These are phyloP conservation scores for Leptographium flavum DNA, from an alignment of 2,329 filamentous ascomycete species.

Conservation along the genomic window DNA sequence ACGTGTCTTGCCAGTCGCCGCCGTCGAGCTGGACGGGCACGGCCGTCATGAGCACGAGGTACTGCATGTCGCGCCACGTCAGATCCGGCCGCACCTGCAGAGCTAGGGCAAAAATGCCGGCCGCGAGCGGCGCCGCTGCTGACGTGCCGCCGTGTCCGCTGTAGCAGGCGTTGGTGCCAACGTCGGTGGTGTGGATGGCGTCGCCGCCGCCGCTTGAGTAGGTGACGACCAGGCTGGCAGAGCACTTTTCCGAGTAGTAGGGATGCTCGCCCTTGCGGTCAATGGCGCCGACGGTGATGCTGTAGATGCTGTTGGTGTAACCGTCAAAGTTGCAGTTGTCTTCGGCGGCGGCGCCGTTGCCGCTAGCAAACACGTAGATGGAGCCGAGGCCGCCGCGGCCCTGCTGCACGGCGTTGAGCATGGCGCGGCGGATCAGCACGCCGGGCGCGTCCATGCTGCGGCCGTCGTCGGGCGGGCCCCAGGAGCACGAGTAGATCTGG, in stretches of 20 bases:
- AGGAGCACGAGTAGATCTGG: slow-evolving; percentile 96
- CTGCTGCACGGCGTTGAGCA: slow-evolving; percentile 83
- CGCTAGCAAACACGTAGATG: slow-evolving; percentile 92
- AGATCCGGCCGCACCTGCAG: slow-evolving; percentile 75
- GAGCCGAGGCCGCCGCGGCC: slow-evolving; percentile 73
- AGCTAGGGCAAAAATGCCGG: slow-evolving; percentile 81
- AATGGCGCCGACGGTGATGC: slow-evolving; percentile 88
- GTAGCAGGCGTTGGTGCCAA: slow-evolving; percentile 70
- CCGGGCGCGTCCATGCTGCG: slow-evolving; percentile 87
- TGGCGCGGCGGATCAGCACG: slow-evolving; percentile 74
- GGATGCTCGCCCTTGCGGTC: slow-evolving; percentile 79
- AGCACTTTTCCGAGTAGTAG: slow-evolving; percentile 93
- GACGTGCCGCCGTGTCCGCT: slow-evolving; percentile 84
- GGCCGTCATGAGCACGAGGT: slow-evolving; percentile 73
- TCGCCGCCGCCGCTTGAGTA: slow-evolving; percentile 87
- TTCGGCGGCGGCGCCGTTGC: slow-evolving; percentile 73
- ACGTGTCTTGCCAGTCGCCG: slow-evolving; percentile 69
- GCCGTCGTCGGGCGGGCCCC: slow-evolving; percentile 92
- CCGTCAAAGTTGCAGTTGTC: slow-evolving; percentile 99
- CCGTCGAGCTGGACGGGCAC: slow-evolving; percentile 60
- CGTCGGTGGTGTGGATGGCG: slow-evolving; percentile 91
- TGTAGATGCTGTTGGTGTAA: slow-evolving; percentile 99
- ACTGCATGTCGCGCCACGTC: slow-evolving; percentile 89
- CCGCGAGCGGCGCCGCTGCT: slow-evolving; percentile 82
- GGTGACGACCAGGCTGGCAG: slow-evolving; percentile 86